These are phyloP conservation scores for Monilinia polystroma DNA, from an alignment of 2,329 filamentous ascomycete species.

Conservation along the genomic window DNA sequence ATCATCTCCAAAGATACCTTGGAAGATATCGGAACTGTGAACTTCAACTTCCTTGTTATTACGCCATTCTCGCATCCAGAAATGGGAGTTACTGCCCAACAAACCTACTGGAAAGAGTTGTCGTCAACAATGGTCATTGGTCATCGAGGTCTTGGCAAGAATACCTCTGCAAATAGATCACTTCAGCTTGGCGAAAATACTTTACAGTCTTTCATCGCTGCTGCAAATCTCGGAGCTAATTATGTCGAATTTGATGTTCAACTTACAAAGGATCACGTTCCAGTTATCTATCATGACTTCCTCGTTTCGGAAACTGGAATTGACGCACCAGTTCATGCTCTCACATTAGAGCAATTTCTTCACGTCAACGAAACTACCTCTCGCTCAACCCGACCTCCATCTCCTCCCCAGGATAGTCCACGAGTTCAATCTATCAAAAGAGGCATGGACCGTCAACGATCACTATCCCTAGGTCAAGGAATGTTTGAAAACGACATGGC, in stretches of 20 bases:
- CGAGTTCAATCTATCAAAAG: slow-evolving; percentile 31
- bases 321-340: slow-evolving; percentile 90
- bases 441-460: slow-evolving; percentile 39
- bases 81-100: slow-evolving; percentile 84
- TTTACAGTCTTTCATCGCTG: slow-evolving; percentile 90
- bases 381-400: slow-evolving; percentile 47
- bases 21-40: slow-evolving; percentile 90
- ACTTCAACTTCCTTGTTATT: slow-evolving; percentile 95
- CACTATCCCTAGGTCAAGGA: slow-evolving; percentile 39
- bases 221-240: slow-evolving; percentile 83
- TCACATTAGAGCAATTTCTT: slow-evolving; percentile 93
- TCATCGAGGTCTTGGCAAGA: slow-evolving; percentile 82
- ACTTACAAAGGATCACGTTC: slow-evolving; percentile 96
- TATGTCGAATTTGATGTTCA: slow-evolving; percentile 85
- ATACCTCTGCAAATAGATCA: slow-evolving; percentile 77
- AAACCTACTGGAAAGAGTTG: slow-evolving; percentile 96
- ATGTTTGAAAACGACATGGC: slow-evolving; percentile 44
- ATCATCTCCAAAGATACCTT: slow-evolving; percentile 72
- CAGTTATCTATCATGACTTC: slow-evolving; percentile 98
- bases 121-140: slow-evolving; percentile 80
- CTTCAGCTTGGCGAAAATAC: slow-evolving; percentile 97
- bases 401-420: slow-evolving; percentile 42
- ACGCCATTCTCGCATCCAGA: slow-evolving; percentile 93
- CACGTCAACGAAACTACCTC: slow-evolving; percentile 63
- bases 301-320: slow-evolving; percentile 96